Evolutionary conservation across 73 alveolate genomes (phyloP).

Genomic region (Stentor coeruleus): DNA sequence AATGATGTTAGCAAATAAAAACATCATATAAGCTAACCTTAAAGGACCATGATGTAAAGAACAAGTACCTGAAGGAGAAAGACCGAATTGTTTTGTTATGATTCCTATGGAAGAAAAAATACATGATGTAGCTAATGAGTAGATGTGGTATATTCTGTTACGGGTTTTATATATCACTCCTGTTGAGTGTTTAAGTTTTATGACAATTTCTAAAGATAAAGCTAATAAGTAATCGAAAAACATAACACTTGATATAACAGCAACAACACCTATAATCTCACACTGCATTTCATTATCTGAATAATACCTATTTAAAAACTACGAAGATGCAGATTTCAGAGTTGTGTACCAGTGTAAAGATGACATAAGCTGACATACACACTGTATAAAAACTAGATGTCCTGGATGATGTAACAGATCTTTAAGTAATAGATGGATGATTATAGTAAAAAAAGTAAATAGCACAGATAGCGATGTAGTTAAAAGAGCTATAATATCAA

Average conservation of each 20-base stretch:
- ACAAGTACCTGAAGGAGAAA: neutral
- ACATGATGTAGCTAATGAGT: neutral
- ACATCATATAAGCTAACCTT: neutral
- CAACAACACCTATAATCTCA: neutral
- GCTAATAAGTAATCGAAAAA: neutral
- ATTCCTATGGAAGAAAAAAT: neutral
- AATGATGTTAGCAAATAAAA: neutral
- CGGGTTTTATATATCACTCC: neutral
- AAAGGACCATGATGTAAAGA: neutral
- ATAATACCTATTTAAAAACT: neutral
- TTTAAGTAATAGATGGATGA: neutral
- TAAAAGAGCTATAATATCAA: neutral
- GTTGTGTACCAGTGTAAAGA: neutral
- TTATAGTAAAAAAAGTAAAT: neutral
- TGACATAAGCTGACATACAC: neutral
- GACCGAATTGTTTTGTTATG: neutral
- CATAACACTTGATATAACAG: neutral
- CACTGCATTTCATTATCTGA: neutral
- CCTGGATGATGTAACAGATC: conserved; percentile 18
- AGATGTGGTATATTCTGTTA: neutral
- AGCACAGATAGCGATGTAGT: neutral
- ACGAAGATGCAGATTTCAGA: neutral
- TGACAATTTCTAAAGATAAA: neutral
- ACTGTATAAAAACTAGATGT: neutral
- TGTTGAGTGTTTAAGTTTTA: neutral